Evolutionary conservation across 2,329 filamentous ascomycete genomes (phyloP).

Genomic region (Alternaria sp.): DNA sequence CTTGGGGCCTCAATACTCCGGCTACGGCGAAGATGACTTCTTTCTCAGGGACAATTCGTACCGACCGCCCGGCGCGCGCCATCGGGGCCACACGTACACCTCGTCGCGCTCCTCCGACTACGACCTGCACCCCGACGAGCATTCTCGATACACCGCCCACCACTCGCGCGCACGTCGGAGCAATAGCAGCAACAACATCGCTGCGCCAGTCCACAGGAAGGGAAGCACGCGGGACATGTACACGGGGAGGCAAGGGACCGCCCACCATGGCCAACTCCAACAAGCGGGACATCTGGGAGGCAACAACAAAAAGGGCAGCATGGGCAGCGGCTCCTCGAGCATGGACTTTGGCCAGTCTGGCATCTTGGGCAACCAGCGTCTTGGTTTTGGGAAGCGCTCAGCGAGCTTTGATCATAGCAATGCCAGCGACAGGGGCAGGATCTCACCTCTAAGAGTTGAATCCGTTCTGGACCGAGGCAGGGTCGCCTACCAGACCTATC

Average conservation of each 20-base stretch:
- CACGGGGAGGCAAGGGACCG: constrained; percentile 34
- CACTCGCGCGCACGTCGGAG: constrained; percentile 69
- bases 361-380: constrained; percentile 66
- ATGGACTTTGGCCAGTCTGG: constrained; percentile 70
- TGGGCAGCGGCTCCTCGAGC: constrained; percentile 74
- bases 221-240: constrained; percentile 49
- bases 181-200: constrained; percentile 79
- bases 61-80: constrained; percentile 52
- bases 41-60: constrained; percentile 48
- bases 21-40: constrained; percentile 53
- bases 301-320: constrained; percentile 70
- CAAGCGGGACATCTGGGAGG: constrained; percentile 46
- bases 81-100: constrained; percentile 67
- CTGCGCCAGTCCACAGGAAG: constrained; percentile 37
- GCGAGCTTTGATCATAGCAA: constrained; percentile 74
- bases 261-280: constrained; percentile 39
- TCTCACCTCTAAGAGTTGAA: constrained; percentile 49
- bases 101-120: constrained; percentile 67
- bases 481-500: constrained; percentile 56
- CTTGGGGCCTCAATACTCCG: constrained; percentile 44
- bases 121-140: constrained; percentile 54
- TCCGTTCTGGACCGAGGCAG: constrained; percentile 57
- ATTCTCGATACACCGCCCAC: constrained; percentile 54
- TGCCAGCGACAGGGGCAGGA: constrained; percentile 29
- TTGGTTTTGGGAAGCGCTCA: constrained; percentile 66